Percentiles rank a stretch among this genome's conserved stretches.
phyloP scores from a whole-genome alignment of 305 asterid genomes.

The Rubia peregrina region DNA sequence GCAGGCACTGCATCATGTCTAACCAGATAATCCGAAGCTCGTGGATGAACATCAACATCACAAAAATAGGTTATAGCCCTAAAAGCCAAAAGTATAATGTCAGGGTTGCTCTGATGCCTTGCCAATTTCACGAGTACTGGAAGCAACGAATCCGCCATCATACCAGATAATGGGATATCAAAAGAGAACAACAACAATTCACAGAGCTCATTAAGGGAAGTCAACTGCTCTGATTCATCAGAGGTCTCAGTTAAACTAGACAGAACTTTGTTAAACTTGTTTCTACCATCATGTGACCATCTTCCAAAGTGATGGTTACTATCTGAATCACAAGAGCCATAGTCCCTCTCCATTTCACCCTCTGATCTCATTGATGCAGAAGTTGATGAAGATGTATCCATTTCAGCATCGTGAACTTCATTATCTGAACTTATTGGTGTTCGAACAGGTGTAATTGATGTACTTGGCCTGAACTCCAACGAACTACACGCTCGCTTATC shows the following conservation, averaged over 20 bases:
- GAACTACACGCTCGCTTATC: constrained; percentile 94
- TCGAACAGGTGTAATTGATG: constrained; percentile 57
- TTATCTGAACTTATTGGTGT: constrained; percentile 35
- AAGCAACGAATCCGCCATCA: constrained; percentile 66
- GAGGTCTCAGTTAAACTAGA: constrained; percentile 51
- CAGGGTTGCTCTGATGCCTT: constrained; percentile 57
- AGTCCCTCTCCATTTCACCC: constrained; percentile 71
- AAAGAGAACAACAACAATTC: constrained; percentile 76
- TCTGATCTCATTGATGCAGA: constrained; percentile 76
- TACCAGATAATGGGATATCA: constrained; percentile 68
- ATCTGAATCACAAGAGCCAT: constrained; percentile 85
- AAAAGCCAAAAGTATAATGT: constrained; percentile 76
- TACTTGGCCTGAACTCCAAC: constrained; percentile 61
- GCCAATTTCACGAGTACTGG: constrained; percentile 79
- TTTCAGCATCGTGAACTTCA: constrained; percentile 58
- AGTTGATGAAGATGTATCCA: constrained; percentile 73
- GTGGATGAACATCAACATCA: constrained; percentile 76
- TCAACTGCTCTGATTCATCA: constrained; percentile 76
- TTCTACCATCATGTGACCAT: constrained; percentile 49
- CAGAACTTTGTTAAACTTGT: constrained; percentile 58
- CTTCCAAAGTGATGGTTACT: constrained; percentile 49
- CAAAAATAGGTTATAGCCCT: constrained; percentile 93
- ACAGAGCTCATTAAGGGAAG: constrained; percentile 80
- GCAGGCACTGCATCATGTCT: constrained; percentile 80
- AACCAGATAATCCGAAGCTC: constrained; percentile 67